Evolutionary conservation across 306 rosid genomes (phyloP), one percentile per base, ranked within the genome.

Genomic region (Begonia masoniana): DNA sequence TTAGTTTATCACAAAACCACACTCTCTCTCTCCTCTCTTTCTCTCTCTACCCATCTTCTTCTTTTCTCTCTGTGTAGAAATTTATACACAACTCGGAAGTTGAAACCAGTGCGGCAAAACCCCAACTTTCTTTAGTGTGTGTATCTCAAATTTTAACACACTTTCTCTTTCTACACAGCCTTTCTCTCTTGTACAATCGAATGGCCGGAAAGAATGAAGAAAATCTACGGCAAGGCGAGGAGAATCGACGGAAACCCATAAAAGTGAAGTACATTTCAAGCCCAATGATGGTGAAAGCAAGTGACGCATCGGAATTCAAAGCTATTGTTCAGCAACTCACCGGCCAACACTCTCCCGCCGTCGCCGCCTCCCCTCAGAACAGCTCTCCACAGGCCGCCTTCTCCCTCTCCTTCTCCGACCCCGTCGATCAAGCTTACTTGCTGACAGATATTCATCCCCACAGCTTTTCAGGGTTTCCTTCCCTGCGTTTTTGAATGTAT

Each of bases 241-340:
- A 11, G 2, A 43, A 35, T 6, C 62, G 36, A 4, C 23, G 15
- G 15, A 24, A 49, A 11, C 69, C 81, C 41, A 60, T 67, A 7
- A 74, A 57, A 62, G 73, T 76, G 9, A 76, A 71, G 77, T 76
- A 76, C 15, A 76, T 76, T 31, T 76, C 82, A 10, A 76, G 72
- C 60, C 82, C 82, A 2, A 31, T 65, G 78, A 64, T 68, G 72
- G 72, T 76, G 15, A 66, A 62, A 23, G 82, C 78, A 13, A 76
- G 52, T 17, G 65, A 51, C 39, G 75, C 77, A 23, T 54, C 72
- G 1, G 82, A 76, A 66, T 76, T 76, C 56, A 65, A 75, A 61
- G 72, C 72, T 19, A 76, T 76, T n/a, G 82, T 76, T 55, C 82
- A 71, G 50, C 57, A 68, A 58, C 72, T 76, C 64, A 76, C 82